phyloP scores from a whole-genome alignment of 768 basidiomycete genomes.

The Russula dissimulans region DNA sequence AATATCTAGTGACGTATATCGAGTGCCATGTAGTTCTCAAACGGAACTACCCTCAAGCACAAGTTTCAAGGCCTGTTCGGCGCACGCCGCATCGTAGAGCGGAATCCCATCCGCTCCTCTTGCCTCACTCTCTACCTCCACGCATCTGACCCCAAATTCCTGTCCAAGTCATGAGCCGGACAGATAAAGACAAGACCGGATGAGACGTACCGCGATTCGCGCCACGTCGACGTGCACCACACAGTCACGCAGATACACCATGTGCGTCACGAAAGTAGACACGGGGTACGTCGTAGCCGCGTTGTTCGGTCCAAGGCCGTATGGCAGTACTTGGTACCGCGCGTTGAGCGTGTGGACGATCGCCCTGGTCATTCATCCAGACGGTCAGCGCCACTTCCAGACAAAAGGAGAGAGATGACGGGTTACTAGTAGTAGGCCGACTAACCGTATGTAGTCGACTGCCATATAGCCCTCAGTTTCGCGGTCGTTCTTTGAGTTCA shows the following conservation, averaged over 20 bases:
- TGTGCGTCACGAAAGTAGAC: slow-evolving; percentile 77
- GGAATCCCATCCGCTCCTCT: slow-evolving; percentile 25
- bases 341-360: slow-evolving; percentile 63
- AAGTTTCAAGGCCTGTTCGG: slow-evolving; percentile 34
- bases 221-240: slow-evolving; percentile 51
- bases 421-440: neutral
- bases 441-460: slow-evolving; percentile 71
- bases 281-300: slow-evolving; percentile 56
- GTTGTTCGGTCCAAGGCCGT: slow-evolving; percentile 43
- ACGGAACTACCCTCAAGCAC: neutral
- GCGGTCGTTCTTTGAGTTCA: slow-evolving; percentile 81
- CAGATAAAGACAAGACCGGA: neutral
- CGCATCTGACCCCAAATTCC: slow-evolving; percentile 56
- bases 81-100: slow-evolving; percentile 38
- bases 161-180: neutral
- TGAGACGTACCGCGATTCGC: slow-evolving; percentile 47
- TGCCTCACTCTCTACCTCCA: slow-evolving; percentile 34
- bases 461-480: slow-evolving; percentile 85
- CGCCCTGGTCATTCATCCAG: slow-evolving; percentile 34
- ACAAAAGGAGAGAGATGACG: slow-evolving; percentile 2
- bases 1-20: too few relatives aligned
- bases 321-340: slow-evolving; percentile 40
- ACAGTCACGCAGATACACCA: slow-evolving; percentile 66
- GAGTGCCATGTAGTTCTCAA: too few relatives aligned
- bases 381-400: slow-evolving; percentile 9